A percentile compares a stretch with the other conserved stretches of the same genome.
phyloP scores from a whole-genome alignment of 805 yeast species.

The Pichia insulana region DNA sequence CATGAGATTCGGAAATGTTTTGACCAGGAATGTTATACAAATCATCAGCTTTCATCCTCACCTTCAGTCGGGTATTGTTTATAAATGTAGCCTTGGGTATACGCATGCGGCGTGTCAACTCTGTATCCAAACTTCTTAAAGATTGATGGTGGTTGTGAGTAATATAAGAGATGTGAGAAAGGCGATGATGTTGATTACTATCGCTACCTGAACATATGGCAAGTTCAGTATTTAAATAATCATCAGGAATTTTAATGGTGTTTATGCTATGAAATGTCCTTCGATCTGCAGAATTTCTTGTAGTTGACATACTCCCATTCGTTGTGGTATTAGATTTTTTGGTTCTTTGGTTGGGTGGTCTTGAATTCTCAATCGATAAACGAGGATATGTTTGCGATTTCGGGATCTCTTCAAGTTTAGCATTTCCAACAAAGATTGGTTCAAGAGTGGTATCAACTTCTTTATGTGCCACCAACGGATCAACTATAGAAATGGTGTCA shows the following conservation, averaged over 20 bases:
- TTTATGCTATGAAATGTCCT: conserved; percentile 20
- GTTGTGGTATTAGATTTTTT: not conserved
- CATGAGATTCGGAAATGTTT: conserved; percentile 66
- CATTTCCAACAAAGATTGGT: not conserved
- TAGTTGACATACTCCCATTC: not conserved
- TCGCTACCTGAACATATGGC: conserved; percentile 2
- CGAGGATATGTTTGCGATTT: conserved; percentile 5
- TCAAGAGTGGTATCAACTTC: not conserved
- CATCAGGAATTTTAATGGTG: conserved; percentile 24
- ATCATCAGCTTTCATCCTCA: conserved; percentile 21
- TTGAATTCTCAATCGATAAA: not conserved
- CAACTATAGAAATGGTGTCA: conserved; percentile 2
- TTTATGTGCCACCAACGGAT: not conserved
- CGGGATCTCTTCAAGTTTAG: not conserved
- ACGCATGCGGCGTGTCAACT: conserved; percentile 12
- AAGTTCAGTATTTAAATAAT: conserved; percentile 18
- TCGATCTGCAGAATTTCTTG: conserved; percentile 14
- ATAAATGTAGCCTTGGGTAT: conserved; percentile 20
- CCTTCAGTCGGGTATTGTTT: conserved; percentile 14
- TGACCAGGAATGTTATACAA: conserved; percentile 26
- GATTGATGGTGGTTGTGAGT: not conserved
- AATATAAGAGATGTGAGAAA: not conserved
- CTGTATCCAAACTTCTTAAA: not conserved
- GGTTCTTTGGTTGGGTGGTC: not conserved
- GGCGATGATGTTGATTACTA: not conserved